These are phyloP conservation scores for Phaeosphaeriaceae sp. DNA, from an alignment of 2,329 filamentous ascomycete species.

Conservation along the genomic window DNA sequence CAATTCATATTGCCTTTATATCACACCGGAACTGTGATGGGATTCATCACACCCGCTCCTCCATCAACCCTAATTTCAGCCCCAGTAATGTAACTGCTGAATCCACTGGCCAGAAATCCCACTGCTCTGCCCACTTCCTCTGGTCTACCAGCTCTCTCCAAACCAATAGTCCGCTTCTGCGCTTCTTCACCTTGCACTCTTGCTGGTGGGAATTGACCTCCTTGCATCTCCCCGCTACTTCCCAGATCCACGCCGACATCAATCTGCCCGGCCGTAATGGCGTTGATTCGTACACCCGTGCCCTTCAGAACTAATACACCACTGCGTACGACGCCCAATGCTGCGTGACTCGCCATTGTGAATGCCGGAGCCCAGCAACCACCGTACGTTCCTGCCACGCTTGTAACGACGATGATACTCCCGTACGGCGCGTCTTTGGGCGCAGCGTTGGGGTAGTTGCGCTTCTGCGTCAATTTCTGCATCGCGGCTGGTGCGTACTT, in stretches of 20 bases:
- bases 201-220: slow-evolving; percentile 62
- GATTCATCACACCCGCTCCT: slow-evolving; percentile 57
- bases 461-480: slow-evolving; percentile 64
- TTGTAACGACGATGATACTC: slow-evolving; percentile 67
- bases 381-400: slow-evolving; percentile 64
- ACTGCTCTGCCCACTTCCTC: slow-evolving; percentile 67
- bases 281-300: slow-evolving; percentile 66
- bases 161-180: slow-evolving; percentile 61
- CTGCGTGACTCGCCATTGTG: slow-evolving; percentile 67
- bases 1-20: too few relatives aligned
- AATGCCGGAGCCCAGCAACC: slow-evolving; percentile 67
- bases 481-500: slow-evolving; percentile 71
- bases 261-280: slow-evolving; percentile 56
- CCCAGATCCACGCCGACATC: slow-evolving; percentile 57
- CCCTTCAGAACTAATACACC: slow-evolving; percentile 65
- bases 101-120: slow-evolving; percentile 68
- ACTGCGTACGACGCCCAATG: slow-evolving; percentile 65
- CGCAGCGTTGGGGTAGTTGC: slow-evolving; percentile 66
- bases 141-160: slow-evolving; percentile 65
- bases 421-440: slow-evolving; percentile 68
- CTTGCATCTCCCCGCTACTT: slow-evolving; percentile 54
- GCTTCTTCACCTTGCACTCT: slow-evolving; percentile 58
- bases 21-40: slow-evolving; percentile 44
- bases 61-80: slow-evolving; percentile 69
- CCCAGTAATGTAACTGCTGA: slow-evolving; percentile 68